These are phyloP conservation scores for Colletotrichum filicis DNA, from an alignment of 2,329 filamentous ascomycete species.

Conservation along the genomic window DNA sequence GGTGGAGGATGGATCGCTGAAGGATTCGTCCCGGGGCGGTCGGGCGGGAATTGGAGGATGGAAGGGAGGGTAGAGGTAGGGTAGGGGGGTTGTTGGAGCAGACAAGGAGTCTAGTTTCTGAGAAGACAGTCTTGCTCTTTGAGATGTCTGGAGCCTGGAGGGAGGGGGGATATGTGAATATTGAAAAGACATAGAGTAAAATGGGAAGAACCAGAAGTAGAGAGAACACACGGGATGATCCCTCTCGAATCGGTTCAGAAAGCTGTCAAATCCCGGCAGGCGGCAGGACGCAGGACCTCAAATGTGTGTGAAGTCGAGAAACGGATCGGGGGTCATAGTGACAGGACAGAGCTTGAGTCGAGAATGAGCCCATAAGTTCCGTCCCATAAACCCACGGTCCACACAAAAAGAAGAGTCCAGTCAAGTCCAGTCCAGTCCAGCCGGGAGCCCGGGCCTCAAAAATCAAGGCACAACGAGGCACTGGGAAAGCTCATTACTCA, in stretches of 20 bases:
- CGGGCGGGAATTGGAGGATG: slow-evolving; percentile 17
- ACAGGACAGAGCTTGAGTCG: background rate
- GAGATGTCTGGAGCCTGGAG: background rate
- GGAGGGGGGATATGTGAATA: background rate
- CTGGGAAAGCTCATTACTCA: background rate
- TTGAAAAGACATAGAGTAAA: slow-evolving; percentile 8
- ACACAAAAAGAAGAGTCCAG: background rate
- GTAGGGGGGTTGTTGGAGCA: background rate
- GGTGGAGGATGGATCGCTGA: slow-evolving; percentile 23
- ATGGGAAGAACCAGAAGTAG: background rate
- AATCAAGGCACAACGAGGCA: background rate
- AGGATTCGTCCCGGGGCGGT: slow-evolving; percentile 28
- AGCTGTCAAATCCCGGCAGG: background rate
- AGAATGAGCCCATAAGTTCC: background rate
- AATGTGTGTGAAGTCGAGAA: background rate
- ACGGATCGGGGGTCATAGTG: background rate
- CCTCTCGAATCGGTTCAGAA: background rate
- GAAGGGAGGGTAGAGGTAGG: background rate
- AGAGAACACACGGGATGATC: slow-evolving; percentile 11
- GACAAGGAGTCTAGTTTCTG: background rate
- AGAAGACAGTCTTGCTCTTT: background rate
- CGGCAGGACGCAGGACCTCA: background rate
- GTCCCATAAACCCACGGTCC: background rate
- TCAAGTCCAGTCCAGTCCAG: background rate
- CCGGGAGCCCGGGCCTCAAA: background rate